Evolutionary conservation across 2,329 filamentous ascomycete species (phyloP), one percentile per base, ranked within the genome.

Genomic region (Neoscytalidium dimidiatum): DNA sequence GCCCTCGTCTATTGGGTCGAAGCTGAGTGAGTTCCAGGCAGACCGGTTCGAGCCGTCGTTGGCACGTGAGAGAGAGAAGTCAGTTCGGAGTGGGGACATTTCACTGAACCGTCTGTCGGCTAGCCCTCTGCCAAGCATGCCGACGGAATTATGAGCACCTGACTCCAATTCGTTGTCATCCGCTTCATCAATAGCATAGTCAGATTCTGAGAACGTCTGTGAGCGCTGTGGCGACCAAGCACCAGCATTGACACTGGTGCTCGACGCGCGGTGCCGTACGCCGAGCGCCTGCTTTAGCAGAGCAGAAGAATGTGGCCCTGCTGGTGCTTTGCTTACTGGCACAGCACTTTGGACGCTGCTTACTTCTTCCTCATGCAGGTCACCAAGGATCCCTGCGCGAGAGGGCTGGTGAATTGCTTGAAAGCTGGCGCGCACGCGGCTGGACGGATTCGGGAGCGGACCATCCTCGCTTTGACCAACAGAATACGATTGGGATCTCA

Each of bases 401-500:
- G 93, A 96, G 4, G 92, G 91, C 38, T 92, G 87, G 74, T 95
- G 91, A 71, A 94, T 91, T 67, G 35, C 82, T 66, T 86, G 89
- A 29, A 90, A 82, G 23, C 84, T 78, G 3, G 84, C 78, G 3
- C 71, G 73, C 46, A 53, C 62, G 35, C 62, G 51, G 29, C 28
- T 46, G 5, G 44, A 29, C 11, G 51, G 11, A 26, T 49, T 62
- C n/a, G 38, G 52, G 26, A 56, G 28, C 19, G 51, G 62, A 2
- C 23, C 38, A 17, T 57, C 85, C 62, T 97, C 93, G 67, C 93
- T 83, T 75, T 97, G 94, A 4, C 94, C 94, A 53, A 96, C 94
- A 0, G 94, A 98, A 77, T 98, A 98, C 4, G 95, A 98, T 77
- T 97, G 92, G 5, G 95, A 99, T 48, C 95, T 89, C 71, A 96